Evolutionary conservation across 345 rosid genomes (phyloP), one percentile per base, ranked within the genome.

Genomic region (Citrus hindsii): DNA sequence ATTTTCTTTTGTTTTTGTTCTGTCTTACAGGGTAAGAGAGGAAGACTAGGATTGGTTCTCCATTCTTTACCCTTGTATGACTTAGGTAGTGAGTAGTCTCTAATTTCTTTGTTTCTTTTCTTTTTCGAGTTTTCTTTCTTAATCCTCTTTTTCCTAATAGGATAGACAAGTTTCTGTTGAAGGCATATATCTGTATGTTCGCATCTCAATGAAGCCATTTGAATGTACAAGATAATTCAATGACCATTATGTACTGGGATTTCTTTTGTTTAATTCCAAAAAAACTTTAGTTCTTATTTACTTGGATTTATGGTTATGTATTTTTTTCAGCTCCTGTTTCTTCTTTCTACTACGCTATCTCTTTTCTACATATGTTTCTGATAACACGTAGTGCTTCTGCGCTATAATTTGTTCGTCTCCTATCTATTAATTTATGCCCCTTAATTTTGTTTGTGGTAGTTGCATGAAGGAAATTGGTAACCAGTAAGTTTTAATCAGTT

Each of bases 51-150:
- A 12, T 3, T 27, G 56, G 66, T 33, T 13, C 75, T 68, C 67
- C 62, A 48, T 65, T 27, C 56, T 75, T 21, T 67, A 28, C 59
- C 70, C 82, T 70, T 30, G 33, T 61, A 68, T 69, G 78, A 60
- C 66, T 37, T 79, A 48, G 71, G n/a, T 76, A 75, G 71, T 75
- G 73, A 68, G 74, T 56, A 68, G 82, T 48, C 62, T 76, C 9
- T 30, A 67, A 62, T 67, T 76, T 67, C 6, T 56, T 67, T 37
- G 9, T 60, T n/a, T 69, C 28, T 51, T 12, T 63, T 38, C 21
- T 16, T 64, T 66, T 42, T 40, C 0, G 27, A 66, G 62, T 25
- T 67, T 71, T 19, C n/a, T 10, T 38, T 40, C 3, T 38, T 38
- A 12, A 37, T 59, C 37, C 19, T 48, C 28, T 25, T 51, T 4